These are phyloP conservation scores for Apiotrichum sp. DNA, from an alignment of 1,284 basidiomycete genomes.

Conservation along the genomic window DNA sequence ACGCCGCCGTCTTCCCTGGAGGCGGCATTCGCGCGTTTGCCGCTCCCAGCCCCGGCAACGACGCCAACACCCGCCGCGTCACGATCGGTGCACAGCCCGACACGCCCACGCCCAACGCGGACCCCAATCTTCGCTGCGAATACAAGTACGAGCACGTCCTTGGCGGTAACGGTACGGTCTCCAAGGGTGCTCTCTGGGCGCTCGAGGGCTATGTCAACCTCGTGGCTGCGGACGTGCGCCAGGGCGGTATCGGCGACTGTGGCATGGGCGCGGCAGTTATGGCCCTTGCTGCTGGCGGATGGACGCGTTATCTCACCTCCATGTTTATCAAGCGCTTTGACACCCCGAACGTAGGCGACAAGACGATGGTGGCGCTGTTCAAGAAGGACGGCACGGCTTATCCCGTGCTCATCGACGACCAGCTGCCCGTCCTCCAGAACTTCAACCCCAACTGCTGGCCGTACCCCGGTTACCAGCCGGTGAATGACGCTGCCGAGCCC, in stretches of 20 bases:
- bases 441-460: conserved; percentile 12
- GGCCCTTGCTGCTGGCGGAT: conserved; percentile 10
- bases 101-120: conserved; percentile 1
- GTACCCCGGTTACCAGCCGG: conserved; percentile 19
- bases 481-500: conserved; percentile 12
- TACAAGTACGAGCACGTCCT: conserved; percentile 19
- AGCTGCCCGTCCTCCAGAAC: conserved; percentile 13
- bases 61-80: conserved; percentile 3
- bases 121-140: conserved; percentile 1
- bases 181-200: conserved; percentile 19
- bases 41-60: background rate
- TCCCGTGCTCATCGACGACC: conserved; percentile 17
- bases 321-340: conserved; percentile 2
- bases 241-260: conserved; percentile 22
- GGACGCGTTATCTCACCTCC: conserved; percentile 13
- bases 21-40: background rate
- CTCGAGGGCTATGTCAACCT: conserved; percentile 22
- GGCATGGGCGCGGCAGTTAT: conserved; percentile 19
- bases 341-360: background rate
- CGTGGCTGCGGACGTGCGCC: conserved; percentile 16
- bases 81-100: background rate
- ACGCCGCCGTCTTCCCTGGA: background rate
- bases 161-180: conserved; percentile 10
- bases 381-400: conserved; percentile 14
- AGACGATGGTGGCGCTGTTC: conserved; percentile 3